These are phyloP conservation scores for Saprolegnia parasitica DNA, from an alignment of 352 stramenopile genomes.

Conservation along the genomic window DNA sequence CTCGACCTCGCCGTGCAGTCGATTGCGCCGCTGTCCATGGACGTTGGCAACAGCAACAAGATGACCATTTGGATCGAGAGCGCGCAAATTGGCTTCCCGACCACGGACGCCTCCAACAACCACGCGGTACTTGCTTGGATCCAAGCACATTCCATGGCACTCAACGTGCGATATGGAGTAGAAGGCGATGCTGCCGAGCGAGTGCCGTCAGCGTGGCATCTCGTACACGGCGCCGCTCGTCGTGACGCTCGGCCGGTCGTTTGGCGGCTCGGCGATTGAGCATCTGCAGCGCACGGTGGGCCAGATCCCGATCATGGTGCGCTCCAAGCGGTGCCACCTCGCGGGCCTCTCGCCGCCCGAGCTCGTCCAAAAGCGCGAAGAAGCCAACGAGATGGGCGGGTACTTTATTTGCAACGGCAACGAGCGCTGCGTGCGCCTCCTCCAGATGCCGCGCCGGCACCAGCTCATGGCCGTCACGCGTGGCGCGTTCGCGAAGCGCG, in stretches of 20 bases:
- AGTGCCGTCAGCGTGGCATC: conserved; percentile 95
- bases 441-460: conserved; percentile 91
- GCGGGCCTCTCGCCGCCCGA: conserved; percentile 75
- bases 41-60: conserved; percentile 82
- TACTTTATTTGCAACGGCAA: conserved; percentile 99
- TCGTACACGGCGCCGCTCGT: conserved; percentile 94
- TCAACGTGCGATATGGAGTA: conserved; percentile 9
- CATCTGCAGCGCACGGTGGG: conserved; percentile 86
- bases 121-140: conserved; percentile 48
- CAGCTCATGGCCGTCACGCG: conserved; percentile 93
- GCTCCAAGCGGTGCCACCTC: conserved; percentile 95
- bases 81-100: conserved; percentile 90
- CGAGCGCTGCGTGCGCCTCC: conserved; percentile 95
- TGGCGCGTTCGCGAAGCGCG: conserved; percentile 97
- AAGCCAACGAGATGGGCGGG: conserved; percentile 97
- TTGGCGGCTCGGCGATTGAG: conserved; percentile 74
- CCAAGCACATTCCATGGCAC: neutral
- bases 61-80: conserved; percentile 91
- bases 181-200: conserved; percentile 86
- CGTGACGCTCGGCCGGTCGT: conserved; percentile 87
- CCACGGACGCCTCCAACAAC: conserved; percentile 75
- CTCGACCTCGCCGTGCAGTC: conserved; percentile 89
- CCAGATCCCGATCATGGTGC: conserved; percentile 97
- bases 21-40: conserved; percentile 86
- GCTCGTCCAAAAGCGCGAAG: conserved; percentile 85